phyloP scores from a whole-genome alignment of 2,329 filamentous ascomycete genomes.

The Verticillium zaregamsianum region DNA sequence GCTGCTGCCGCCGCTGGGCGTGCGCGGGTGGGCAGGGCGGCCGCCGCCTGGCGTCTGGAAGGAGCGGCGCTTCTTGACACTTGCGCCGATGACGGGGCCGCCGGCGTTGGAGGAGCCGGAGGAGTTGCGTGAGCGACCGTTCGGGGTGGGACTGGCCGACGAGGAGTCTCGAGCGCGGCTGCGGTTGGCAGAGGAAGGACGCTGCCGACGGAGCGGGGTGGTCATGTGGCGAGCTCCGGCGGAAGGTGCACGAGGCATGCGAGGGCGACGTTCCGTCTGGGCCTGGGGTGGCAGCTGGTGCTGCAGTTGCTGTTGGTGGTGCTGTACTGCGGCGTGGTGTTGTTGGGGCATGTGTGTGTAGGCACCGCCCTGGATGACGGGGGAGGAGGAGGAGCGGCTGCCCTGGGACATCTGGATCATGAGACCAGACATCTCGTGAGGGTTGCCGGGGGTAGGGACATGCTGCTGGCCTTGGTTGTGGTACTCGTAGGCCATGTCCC shows the following conservation, averaged over 20 bases:
- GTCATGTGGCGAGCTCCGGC: conserved; percentile 47
- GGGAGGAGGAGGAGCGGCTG: conserved; percentile 26
- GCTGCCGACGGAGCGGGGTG: conserved; percentile 37
- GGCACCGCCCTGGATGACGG: conserved; percentile 29
- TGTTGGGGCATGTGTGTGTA: conserved; percentile 26
- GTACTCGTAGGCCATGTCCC: conserved; percentile 36
- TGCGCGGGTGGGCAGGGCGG: conserved; percentile 13
- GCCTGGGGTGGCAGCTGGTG: conserved; percentile 12
- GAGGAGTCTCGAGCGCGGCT: conserved; percentile 17
- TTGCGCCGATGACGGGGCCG: conserved; percentile 33
- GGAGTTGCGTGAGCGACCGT: conserved; percentile 29
- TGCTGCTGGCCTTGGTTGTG: conserved; percentile 7
- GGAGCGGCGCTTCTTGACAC: conserved; percentile 33
- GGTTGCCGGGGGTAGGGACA: conserved; percentile 22
- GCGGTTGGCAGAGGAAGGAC: conserved; percentile 26
- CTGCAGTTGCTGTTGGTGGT: conserved; percentile 14
- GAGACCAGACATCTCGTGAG: conserved; percentile 31
- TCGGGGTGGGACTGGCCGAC: conserved; percentile 34
- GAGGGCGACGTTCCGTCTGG: conserved; percentile 32
- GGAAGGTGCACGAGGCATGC: conserved; percentile 49
- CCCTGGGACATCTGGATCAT: conserved; percentile 51
- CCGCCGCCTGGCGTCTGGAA: conserved; percentile 2
- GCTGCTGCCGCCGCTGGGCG: conserved; percentile 19
- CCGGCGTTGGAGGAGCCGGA: conserved; percentile 31
- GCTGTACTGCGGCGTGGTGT: conserved; percentile 5